Evolutionary conservation across 371 early-diverging fungal genomes (phyloP).

Genomic region (Mucor irregularis): DNA sequence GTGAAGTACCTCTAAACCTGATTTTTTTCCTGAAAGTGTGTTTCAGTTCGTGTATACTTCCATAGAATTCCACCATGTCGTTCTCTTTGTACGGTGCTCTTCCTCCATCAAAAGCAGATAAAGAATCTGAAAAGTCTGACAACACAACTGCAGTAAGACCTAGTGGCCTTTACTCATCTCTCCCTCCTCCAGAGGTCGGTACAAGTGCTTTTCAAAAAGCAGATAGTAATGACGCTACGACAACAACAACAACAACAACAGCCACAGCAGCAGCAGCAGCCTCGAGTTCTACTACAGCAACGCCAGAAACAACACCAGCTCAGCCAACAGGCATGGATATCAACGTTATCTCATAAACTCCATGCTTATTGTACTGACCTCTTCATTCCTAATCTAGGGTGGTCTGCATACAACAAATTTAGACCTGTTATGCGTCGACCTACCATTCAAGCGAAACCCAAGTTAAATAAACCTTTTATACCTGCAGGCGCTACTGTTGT

Average conservation of each 20-base stretch:
- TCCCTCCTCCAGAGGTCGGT: conserved; percentile 23
- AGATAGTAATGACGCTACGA: background rate
- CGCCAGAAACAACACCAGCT: background rate
- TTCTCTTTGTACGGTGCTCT: conserved; percentile 30
- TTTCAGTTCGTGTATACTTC: no score
- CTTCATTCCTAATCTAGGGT: conserved; percentile 25
- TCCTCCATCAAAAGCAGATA: conserved; percentile 26
- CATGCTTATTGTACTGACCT: background rate
- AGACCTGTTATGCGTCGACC: conserved; percentile 51
- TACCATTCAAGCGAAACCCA: conserved; percentile 49
- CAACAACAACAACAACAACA: background rate
- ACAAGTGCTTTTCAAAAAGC: background rate
- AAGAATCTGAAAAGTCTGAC: conserved; percentile 12
- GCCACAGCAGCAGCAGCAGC: background rate
- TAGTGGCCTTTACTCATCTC: conserved; percentile 24
- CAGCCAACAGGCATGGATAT: conserved; percentile 13
- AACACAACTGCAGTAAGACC: background rate
- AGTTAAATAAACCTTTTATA: conserved; percentile 42
- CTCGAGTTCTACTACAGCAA: background rate
- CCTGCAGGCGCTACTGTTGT: conserved; percentile 46
- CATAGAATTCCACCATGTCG: conserved; percentile 12
- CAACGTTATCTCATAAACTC: no score
- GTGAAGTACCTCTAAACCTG: no score
- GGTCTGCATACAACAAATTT: conserved; percentile 46
- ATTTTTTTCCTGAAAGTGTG: no score